Evolutionary conservation across 2,329 filamentous ascomycete species (phyloP).

Genomic region (Cadophora sp.): DNA sequence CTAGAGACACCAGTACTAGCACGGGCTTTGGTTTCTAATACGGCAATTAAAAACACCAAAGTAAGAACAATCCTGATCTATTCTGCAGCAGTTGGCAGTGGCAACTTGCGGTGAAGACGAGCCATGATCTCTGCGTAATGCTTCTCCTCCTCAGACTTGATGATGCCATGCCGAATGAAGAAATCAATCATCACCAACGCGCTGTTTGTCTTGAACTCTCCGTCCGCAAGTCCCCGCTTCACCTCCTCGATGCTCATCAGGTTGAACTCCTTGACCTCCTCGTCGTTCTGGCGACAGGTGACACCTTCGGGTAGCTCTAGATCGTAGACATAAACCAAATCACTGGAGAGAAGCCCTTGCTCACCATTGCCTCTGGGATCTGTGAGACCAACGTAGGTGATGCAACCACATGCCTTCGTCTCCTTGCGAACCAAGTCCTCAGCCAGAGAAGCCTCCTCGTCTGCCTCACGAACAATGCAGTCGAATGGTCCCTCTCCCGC

Average conservation of each 20-base stretch:
- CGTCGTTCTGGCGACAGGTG: constrained; percentile 72
- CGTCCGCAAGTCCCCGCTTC: constrained; percentile 63
- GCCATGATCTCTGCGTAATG: constrained; percentile 73
- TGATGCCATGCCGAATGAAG: constrained; percentile 75
- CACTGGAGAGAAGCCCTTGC: constrained; percentile 66
- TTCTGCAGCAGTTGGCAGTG: constrained; percentile 25
- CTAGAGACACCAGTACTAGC: background rate
- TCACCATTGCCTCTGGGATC: constrained; percentile 66
- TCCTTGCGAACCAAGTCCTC: constrained; percentile 61
- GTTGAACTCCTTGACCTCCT: constrained; percentile 79
- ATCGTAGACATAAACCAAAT: constrained; percentile 79
- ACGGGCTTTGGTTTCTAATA: background rate
- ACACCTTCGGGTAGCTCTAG: constrained; percentile 67
- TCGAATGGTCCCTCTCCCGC: constrained; percentile 70
- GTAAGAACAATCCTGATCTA: background rate
- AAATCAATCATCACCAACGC: constrained; percentile 82
- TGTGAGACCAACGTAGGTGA: constrained; percentile 72
- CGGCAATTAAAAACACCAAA: background rate
- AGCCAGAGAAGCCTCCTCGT: constrained; percentile 75
- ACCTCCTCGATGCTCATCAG: constrained; percentile 69
- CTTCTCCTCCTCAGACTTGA: constrained; percentile 75
- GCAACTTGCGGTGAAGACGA: constrained; percentile 50
- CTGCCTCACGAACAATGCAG: constrained; percentile 73
- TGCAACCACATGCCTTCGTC: constrained; percentile 61
- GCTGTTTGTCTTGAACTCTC: constrained; percentile 87